Percentiles rank a stretch among this genome's conserved stretches.
These are phyloP conservation scores for Solanum sitiens DNA, from an alignment of 257 asterid species.

Conservation along the genomic window DNA sequence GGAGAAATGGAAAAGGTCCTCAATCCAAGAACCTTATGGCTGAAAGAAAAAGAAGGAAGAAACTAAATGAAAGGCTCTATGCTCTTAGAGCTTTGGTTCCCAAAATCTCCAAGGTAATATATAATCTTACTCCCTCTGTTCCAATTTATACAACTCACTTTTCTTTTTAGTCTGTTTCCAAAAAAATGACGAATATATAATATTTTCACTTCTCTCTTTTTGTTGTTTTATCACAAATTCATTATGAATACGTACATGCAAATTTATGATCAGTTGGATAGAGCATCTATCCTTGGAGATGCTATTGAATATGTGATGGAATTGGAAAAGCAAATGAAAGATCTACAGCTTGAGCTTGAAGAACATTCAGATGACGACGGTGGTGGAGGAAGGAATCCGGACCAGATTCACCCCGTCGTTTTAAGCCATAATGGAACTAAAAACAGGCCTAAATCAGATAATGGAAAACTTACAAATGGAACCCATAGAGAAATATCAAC, in stretches of 20 bases:
- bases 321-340: constrained; percentile 53
- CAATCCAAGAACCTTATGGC: constrained; percentile 71
- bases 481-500: constrained; percentile 19
- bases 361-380: constrained; percentile 55
- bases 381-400: constrained; percentile 7
- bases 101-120: constrained; percentile 66
- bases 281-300: constrained; percentile 87
- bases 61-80: constrained; percentile 80
- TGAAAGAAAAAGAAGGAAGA: constrained; percentile 83
- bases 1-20: constrained; percentile 58
- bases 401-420: constrained; percentile 7
- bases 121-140: neutral
- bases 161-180: no score
- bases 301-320: constrained; percentile 79
- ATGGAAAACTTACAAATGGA: constrained; percentile 13
- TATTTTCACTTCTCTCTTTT: no score
- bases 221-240: no score
- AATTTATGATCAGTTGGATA: constrained; percentile 44
- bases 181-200: no score
- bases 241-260: no score
- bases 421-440: constrained; percentile 17
- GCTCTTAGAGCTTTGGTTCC: constrained; percentile 79
- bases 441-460: constrained; percentile 20
- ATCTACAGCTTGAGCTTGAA: constrained; percentile 62
- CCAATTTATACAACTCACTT: neutral